Evolutionary conservation across 208 protist species (phyloP), one percentile per base, ranked within the genome.

Genomic region (Leishmania braziliensis): DNA sequence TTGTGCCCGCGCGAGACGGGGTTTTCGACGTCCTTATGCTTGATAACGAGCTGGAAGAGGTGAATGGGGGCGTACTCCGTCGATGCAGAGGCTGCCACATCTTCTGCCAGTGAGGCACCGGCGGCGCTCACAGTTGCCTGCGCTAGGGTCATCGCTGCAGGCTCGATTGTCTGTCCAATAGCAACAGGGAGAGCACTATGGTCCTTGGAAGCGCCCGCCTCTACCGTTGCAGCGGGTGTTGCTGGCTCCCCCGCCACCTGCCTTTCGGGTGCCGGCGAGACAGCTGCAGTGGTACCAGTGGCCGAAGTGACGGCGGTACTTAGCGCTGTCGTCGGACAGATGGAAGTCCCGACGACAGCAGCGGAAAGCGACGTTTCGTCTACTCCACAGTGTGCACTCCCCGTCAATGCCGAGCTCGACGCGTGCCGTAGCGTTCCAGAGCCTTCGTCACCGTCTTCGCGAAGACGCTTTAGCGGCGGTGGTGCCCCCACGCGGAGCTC

Each of bases 1-100:
- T 93, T 93, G 54, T 82, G 86, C 20, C 86, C 89, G 20, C 89
- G 86, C 5, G 90, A 95, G 36, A 94, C 75, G 26, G 92, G 93
- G 43, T 95, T 91, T 20, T 90, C 84, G 23, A 95, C 88, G 77
- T 97, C 90, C 75, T 96, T 96, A 90, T 98, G 95, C 75, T 98
- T 98, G 66, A 98, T 89, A 33, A 98, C 88, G 20, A 98, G 84
- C 60, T 98, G 95, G 54, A 91, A 97, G 33, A 97, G 86, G 56
- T 95, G 91, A 46, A 90, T 83, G 18, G 75, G 72, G 12, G 39
- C n/a, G 10, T 36, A 53, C 69, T 54, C 69, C 20, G 39, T 26
- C 23, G 8, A 20, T 63, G 68, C 75, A 14, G 56, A 62, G 50
- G 66, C 51, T 9, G 29, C 9, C 6, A 54, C 58, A 43, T 23